These are phyloP conservation scores for Tricholoma furcatifolium DNA, from an alignment of 768 basidiomycete genomes.

Conservation along the genomic window DNA sequence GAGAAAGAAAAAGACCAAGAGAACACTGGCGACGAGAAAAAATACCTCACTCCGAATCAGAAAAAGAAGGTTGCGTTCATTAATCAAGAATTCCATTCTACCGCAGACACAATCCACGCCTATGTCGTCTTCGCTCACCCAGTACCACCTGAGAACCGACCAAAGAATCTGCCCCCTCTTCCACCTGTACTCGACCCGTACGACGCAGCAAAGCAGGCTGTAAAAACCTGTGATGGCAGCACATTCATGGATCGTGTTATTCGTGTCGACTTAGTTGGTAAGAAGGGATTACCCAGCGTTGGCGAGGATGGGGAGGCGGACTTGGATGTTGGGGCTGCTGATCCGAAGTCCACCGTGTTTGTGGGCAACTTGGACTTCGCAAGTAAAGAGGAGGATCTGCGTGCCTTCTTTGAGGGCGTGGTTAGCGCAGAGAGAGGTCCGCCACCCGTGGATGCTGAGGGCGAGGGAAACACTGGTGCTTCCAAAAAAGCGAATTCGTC, in stretches of 20 bases:
- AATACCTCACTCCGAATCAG: slow-evolving; percentile 74
- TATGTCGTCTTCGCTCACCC: slow-evolving; percentile 91
- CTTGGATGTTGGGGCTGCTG: slow-evolving; percentile 35
- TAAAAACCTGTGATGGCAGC: slow-evolving; percentile 63
- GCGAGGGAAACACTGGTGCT: slow-evolving; percentile 25
- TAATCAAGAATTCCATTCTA: slow-evolving; percentile 84
- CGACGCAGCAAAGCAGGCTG: slow-evolving; percentile 61
- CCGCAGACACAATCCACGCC: slow-evolving; percentile 75
- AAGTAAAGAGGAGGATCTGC: slow-evolving; percentile 85
- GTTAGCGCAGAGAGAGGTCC: slow-evolving; percentile 70
- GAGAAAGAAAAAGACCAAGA: slow-evolving; percentile 41
- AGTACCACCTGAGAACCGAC: slow-evolving; percentile 35
- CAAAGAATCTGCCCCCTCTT: slow-evolving; percentile 51
- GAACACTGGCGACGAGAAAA: slow-evolving; percentile 50
- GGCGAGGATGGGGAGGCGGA: slow-evolving; percentile 23
- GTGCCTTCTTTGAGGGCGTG: slow-evolving; percentile 82
- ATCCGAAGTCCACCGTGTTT: slow-evolving; percentile 84
- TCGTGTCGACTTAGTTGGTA: slow-evolving; percentile 70
- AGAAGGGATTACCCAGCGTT: slow-evolving; percentile 16
- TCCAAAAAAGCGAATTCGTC: slow-evolving; percentile 37
- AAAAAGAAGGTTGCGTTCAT: slow-evolving; percentile 96
- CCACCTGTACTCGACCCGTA: slow-evolving; percentile 60
- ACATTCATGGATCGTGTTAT: slow-evolving; percentile 76
- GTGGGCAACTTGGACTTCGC: slow-evolving; percentile 94
- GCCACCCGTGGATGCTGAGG: slow-evolving; percentile 29